Evolutionary conservation across 768 basidiomycete genomes (phyloP).

Genomic region (Macrolepiota fuliginosa): DNA sequence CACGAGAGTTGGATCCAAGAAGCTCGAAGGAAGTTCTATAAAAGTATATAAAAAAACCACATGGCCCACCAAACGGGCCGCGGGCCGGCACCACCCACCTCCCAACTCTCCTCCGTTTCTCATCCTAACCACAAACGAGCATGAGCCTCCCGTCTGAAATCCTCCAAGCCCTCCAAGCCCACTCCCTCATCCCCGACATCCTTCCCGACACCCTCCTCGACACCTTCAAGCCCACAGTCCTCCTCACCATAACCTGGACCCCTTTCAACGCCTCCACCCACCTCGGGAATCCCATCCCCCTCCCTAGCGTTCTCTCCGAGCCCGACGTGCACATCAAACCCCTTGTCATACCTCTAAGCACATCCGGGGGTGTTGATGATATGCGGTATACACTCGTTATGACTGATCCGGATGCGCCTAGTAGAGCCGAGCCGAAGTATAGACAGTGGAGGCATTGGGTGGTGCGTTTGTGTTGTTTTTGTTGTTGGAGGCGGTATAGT

Average conservation of each 20-base stretch:
- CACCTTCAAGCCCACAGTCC: neutral
- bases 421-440: constrained; percentile 43
- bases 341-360: constrained; percentile 37
- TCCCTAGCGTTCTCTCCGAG: constrained; percentile 42
- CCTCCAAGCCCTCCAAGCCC: neutral
- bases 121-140: neutral
- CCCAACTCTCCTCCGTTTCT: neutral
- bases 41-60: too few relatives aligned
- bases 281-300: constrained; percentile 27
- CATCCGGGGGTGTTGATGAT: constrained; percentile 19
- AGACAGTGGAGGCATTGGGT: constrained; percentile 59
- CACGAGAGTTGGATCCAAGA: too few relatives aligned
- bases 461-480: constrained; percentile 26
- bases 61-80: too few relatives aligned
- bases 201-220: neutral
- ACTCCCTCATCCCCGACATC: constrained; percentile 11
- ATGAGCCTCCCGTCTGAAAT: constrained; percentile 3
- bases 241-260: constrained; percentile 11
- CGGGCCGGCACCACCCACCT: neutral
- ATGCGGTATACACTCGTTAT: constrained; percentile 51
- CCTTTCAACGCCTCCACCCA: constrained; percentile 22
- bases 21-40: too few relatives aligned
- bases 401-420: constrained; percentile 61
- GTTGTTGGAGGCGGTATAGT: neutral
- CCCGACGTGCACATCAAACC: constrained; percentile 48